phyloP scores from a whole-genome alignment of 495 filamentous ascomycete species.

The Penicillium paxilli region DNA sequence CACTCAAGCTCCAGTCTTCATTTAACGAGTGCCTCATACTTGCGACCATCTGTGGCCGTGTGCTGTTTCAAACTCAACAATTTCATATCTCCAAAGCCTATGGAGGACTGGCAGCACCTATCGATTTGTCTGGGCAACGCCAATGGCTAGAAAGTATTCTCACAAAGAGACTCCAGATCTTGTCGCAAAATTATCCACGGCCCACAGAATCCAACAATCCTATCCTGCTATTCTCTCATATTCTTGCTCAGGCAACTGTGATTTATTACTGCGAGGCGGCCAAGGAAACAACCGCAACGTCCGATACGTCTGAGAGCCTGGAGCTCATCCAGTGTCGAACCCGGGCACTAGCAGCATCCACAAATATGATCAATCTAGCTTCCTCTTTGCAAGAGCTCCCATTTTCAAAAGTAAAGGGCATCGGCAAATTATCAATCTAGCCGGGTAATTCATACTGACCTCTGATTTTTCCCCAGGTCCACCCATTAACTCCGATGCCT shows the following conservation, averaged over 20 bases:
- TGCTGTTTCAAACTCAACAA: conserved; percentile 42
- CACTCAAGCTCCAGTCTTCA: conserved; percentile 34
- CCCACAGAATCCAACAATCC: conserved; percentile 37
- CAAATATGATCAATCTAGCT: conserved; percentile 39
- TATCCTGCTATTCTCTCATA: conserved; percentile 39
- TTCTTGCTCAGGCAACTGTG: conserved; percentile 43
- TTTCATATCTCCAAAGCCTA: conserved; percentile 27
- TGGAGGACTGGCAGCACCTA: conserved; percentile 16
- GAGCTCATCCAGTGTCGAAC: neutral
- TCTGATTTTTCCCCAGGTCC: conserved; percentile 9
- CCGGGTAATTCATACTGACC: conserved; percentile 6
- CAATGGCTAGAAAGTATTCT: conserved; percentile 47
- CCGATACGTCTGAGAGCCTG: neutral
- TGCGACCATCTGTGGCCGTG: conserved; percentile 48
- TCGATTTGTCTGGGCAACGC: conserved; percentile 44
- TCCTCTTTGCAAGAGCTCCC: conserved; percentile 43
- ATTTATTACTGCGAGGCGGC: conserved; percentile 37
- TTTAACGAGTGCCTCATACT: conserved; percentile 51
- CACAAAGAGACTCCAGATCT: conserved; percentile 30
- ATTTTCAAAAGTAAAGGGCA: conserved; percentile 30
- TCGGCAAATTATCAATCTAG: neutral
- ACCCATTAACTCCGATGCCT: conserved; percentile 2
- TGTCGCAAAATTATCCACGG: conserved; percentile 12
- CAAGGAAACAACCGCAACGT: neutral
- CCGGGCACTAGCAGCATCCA: conserved; percentile 14